Percentiles rank a stretch among this genome's conserved stretches.
These are phyloP conservation scores for Xylaria scruposa DNA, from an alignment of 495 filamentous ascomycete species.

Conservation along the genomic window DNA sequence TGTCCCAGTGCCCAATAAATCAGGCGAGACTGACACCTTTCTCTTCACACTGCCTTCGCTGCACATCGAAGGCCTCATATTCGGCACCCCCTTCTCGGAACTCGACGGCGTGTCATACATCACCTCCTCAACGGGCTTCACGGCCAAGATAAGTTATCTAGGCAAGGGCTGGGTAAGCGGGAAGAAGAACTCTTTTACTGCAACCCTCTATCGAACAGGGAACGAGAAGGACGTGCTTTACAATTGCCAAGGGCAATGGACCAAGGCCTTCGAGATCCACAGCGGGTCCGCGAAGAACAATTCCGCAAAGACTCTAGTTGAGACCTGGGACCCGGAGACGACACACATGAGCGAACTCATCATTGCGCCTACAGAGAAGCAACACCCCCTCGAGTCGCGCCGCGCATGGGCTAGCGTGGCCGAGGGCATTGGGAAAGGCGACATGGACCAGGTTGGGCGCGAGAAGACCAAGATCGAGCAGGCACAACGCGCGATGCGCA, in stretches of 20 bases:
- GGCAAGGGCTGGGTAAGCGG: constrained; percentile 93
- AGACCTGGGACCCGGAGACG: constrained; percentile 69
- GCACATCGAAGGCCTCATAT: constrained; percentile 93
- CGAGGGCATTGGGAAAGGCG: constrained; percentile 73
- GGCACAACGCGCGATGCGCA: constrained; percentile 83
- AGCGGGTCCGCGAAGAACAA: constrained; percentile 71
- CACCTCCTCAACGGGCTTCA: constrained; percentile 81
- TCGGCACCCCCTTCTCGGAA: constrained; percentile 89
- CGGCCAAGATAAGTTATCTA: constrained; percentile 90
- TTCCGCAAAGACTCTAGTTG: constrained; percentile 58
- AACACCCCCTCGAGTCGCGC: constrained; percentile 86
- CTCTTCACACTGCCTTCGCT: constrained; percentile 91
- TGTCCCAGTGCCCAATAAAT: constrained; percentile 62
- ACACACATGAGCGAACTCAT: constrained; percentile 70
- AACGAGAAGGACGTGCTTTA: constrained; percentile 85
- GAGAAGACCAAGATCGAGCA: constrained; percentile 94
- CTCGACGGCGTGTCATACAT: constrained; percentile 84
- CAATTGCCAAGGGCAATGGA: constrained; percentile 91
- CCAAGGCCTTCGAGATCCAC: constrained; percentile 79
- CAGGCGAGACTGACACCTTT: constrained; percentile 67
- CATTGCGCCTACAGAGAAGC: constrained; percentile 76
- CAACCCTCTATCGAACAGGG: constrained; percentile 74
- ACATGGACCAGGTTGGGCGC: constrained; percentile 77
- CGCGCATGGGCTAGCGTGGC: constrained; percentile 90
- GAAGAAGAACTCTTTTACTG: constrained; percentile 92